Evolutionary conservation across 1,139 yeast species (phyloP).

Genomic region (Scheffersomyces lignicola): DNA sequence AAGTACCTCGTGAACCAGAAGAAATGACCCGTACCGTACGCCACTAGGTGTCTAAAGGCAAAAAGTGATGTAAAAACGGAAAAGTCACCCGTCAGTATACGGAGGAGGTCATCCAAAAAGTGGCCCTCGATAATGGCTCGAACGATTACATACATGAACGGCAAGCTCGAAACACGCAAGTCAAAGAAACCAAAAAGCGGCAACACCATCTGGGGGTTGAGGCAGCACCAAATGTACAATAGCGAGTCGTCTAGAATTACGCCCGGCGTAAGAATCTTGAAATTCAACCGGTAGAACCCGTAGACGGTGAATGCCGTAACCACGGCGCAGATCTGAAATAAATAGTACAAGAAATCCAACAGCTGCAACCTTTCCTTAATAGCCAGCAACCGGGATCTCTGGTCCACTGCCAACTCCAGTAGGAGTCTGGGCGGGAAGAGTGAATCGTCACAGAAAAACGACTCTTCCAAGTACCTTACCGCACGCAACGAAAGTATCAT

Average conservation of each 20-base stretch:
- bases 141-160: conserved; percentile 23
- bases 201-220: conserved; percentile 24
- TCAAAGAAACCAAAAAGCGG: conserved; percentile 27
- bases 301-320: conserved; percentile 19
- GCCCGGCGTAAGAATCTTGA: conserved; percentile 20
- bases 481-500: conserved; percentile 20
- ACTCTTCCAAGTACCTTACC: conserved; percentile 20
- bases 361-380: conserved; percentile 20
- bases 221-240: conserved; percentile 31
- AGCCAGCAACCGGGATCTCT: conserved; percentile 15
- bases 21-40: conserved; percentile 30
- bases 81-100: conserved; percentile 6
- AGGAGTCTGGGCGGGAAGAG: conserved; percentile 20
- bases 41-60: conserved; percentile 21
- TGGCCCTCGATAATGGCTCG: conserved; percentile 15
- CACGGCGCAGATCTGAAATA: conserved; percentile 25
- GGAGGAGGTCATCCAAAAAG: conserved; percentile 7
- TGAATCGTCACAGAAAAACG: conserved; percentile 14
- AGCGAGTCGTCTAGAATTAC: conserved; percentile 25
- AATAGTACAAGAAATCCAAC: conserved; percentile 32
- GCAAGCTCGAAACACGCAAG: conserved; percentile 25
- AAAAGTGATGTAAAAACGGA: conserved; percentile 7
- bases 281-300: conserved; percentile 17
- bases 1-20: conserved; percentile 40
- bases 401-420: conserved; percentile 16